Conservation (phyloP, 345 rosid genomes). For the Aegle marmelos region DNA sequence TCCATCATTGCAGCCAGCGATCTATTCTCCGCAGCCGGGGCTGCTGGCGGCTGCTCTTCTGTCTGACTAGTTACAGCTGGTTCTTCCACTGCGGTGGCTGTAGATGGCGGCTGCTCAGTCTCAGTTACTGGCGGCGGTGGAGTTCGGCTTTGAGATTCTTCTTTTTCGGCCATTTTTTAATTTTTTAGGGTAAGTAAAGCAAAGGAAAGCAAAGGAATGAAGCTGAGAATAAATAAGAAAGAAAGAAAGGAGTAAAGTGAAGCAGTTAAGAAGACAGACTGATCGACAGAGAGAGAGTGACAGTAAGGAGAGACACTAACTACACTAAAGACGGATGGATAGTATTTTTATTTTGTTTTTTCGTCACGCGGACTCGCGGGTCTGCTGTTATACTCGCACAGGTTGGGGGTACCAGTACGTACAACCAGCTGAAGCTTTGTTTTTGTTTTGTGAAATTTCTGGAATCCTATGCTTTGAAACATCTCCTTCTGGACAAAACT, state of each 20-base stretch:
- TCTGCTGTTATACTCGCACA: background rate
- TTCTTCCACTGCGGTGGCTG: too few relatives aligned
- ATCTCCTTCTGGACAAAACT: too few relatives aligned
- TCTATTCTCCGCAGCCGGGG: background rate
- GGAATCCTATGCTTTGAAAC: conserved; percentile 20
- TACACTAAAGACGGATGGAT: background rate
- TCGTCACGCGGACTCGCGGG: background rate
- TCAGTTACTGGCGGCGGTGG: conserved; percentile 1
- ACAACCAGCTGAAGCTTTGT: background rate
- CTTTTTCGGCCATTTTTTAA: conserved; percentile 26
- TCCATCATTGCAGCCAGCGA: conserved; percentile 6
- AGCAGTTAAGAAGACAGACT: background rate
- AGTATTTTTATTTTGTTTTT: background rate
- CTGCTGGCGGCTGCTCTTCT: background rate
- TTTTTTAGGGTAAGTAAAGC: background rate
- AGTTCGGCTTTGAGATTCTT: conserved; percentile 15
- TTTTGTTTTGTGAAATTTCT: background rate
- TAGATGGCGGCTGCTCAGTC: background rate
- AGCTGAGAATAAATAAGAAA: too few relatives aligned
- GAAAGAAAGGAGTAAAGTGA: background rate
- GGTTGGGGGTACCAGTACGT: background rate
- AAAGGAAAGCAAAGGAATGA: too few relatives aligned
- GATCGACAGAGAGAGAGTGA: background rate
- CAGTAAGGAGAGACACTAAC: background rate
- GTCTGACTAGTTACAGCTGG: background rate